phyloP scores from a whole-genome alignment of 306 rosid species.

The Cicer pinnatifidum region DNA sequence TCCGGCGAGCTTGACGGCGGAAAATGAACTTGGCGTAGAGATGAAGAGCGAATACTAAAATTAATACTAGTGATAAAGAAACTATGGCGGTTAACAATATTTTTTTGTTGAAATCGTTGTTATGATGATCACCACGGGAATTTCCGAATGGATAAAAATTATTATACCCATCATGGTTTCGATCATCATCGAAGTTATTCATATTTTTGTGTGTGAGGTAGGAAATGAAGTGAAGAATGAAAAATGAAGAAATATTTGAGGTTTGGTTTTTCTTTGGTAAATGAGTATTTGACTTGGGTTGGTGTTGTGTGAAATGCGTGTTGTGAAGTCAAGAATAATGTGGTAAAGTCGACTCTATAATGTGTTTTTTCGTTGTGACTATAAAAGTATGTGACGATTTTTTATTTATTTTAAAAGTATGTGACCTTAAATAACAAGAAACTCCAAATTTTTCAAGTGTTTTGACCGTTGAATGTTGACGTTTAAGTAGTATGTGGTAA shows the following conservation, averaged over 20 bases:
- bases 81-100: conserved; percentile 65
- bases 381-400: background rate
- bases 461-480: conserved; percentile 46
- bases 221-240: background rate
- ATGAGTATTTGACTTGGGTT: background rate
- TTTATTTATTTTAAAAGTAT: too few species aligned
- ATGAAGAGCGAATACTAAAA: conserved; percentile 71
- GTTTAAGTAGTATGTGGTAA: background rate
- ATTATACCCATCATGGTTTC: background rate
- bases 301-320: conserved; percentile 18
- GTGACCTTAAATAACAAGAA: conserved; percentile 27
- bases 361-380: background rate
- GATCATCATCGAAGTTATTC: conserved; percentile 14
- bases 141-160: background rate
- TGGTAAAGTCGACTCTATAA: conserved; percentile 13
- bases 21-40: conserved; percentile 70
- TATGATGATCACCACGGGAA: background rate
- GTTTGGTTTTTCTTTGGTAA: background rate
- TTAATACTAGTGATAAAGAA: conserved; percentile 59
- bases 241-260: background rate
- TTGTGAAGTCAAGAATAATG: conserved; percentile 4
- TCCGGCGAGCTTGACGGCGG: conserved; percentile 69
- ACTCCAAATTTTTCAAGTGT: conserved; percentile 12
- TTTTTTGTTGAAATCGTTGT: conserved; percentile 52
- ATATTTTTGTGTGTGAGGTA: conserved; percentile 2